Evolutionary conservation across 441 rosid species (phyloP).

Genomic region (Francoa sonchifolia): DNA sequence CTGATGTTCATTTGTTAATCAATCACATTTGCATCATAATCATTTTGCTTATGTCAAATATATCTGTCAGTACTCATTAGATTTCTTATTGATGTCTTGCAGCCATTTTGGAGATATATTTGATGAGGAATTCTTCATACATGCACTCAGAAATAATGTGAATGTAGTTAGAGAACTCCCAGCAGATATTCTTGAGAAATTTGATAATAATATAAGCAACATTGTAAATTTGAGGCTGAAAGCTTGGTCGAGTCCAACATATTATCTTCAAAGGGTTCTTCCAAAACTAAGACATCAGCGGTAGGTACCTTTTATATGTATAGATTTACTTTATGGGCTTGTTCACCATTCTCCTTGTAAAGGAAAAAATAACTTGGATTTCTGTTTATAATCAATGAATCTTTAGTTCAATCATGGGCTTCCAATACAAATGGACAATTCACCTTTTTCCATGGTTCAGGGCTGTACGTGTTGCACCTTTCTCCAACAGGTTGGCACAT

Average conservation of each 20-base stretch:
- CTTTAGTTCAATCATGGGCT: background rate
- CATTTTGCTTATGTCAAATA: too few species aligned
- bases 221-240: conserved; percentile 85
- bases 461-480: conserved; percentile 94
- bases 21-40: too few species aligned
- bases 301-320: conserved; percentile 23
- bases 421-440: too few species aligned
- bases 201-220: conserved; percentile 75
- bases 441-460: conserved; percentile 30
- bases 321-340: background rate
- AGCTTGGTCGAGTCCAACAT: conserved; percentile 77
- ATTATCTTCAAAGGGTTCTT: conserved; percentile 86
- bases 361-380: too few species aligned
- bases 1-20: too few species aligned
- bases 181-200: conserved; percentile 61
- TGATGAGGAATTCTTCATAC: conserved; percentile 82
- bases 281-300: conserved; percentile 62
- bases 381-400: background rate
- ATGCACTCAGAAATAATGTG: conserved; percentile 60
- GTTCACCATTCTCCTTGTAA: background rate
- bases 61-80: background rate
- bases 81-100: conserved; percentile 15
- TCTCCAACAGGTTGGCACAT: conserved; percentile 85
- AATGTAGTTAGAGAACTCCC: conserved; percentile 73
- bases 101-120: conserved; percentile 89